Evolutionary conservation across 371 early-diverging fungal genomes (phyloP), one percentile per base, ranked within the genome.

Genomic region (Rhizopus arrhizus): DNA sequence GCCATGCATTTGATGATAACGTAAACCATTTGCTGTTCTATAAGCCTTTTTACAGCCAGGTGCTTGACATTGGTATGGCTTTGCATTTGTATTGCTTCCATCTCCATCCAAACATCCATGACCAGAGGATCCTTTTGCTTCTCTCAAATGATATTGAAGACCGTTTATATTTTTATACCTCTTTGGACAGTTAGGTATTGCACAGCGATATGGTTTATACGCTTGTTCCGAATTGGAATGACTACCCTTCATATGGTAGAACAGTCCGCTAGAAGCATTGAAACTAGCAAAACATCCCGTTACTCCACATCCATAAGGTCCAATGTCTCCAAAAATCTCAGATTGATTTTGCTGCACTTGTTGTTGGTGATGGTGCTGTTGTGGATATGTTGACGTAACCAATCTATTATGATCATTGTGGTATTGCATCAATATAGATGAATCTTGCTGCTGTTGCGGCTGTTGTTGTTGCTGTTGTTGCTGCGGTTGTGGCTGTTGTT

Each of bases 81-180:
- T 50, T 12, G 43, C 56, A 15, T 36, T 43, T 5, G 31, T 63
- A 28, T 3, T 35, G 4, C 22, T 6, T 9, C 8, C 10, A 48
- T 28, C 15, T 11, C 41, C 41, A 40, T 48, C 60, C 38, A 22
- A 22, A 22, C 22, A 22, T 22, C 22, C 22, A 43, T 66, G 66
- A 6, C 61, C 58, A 16, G 72, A 72, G 1, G 80, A 69, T 13
- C 77, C 79, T 53, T 82, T 82, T 48, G 89, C 84, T 49, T 88
- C 85, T 52, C 84, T 82, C 33, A 93, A 77, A 55, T 94, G 95
- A 69, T 94, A 94, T 68, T 91, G 89, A 13, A 97, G 81, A 5
- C 97, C 97, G 62, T 92, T 95, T 63, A 91, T 80, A 73, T 96
- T 95, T 73, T 95, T 95, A 81, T 96, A 97, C 22, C 80, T 75